A percentile compares a stretch with the other conserved stretches of the same genome.
Conservation (phyloP, 805 yeast genomes). For the Candida orba region DNA sequence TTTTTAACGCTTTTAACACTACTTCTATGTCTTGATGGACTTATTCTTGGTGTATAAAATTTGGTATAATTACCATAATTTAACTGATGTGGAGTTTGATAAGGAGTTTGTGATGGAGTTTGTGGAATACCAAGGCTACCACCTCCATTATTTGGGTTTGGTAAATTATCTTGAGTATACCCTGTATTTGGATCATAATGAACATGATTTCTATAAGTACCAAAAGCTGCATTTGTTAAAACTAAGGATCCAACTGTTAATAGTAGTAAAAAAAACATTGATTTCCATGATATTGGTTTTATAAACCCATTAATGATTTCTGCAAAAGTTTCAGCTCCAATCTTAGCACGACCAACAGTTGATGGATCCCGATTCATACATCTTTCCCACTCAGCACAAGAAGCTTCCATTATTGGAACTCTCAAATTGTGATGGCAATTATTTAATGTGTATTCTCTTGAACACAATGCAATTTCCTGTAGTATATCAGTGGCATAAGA, state of each 20-base stretch:
- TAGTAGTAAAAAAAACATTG: constrained; percentile 43
- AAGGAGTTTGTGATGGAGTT: constrained; percentile 15
- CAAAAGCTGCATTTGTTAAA: constrained; percentile 45
- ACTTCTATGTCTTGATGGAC: constrained; percentile 7
- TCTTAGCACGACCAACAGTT: constrained; percentile 54
- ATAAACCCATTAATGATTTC: constrained; percentile 74
- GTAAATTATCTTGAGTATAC: constrained; percentile 2
- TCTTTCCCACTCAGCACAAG: constrained; percentile 67
- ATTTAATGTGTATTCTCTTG: constrained; percentile 61
- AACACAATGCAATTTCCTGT: constrained; percentile 61
- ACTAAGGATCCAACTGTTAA: constrained; percentile 45
- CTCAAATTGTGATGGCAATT: constrained; percentile 58
- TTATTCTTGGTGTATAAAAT: constrained; percentile 6
- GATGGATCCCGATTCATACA: constrained; percentile 82
- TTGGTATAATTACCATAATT: constrained; percentile 2
- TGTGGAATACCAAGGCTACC: constrained; percentile 7
- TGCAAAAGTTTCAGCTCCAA: constrained; percentile 79
- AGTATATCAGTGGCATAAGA: constrained; percentile 51
- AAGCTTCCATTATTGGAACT: constrained; percentile 66
- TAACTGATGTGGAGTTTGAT: constrained; percentile 10
- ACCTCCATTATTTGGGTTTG: constrained; percentile 3
- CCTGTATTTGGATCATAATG: constrained; percentile 7
- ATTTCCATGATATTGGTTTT: constrained; percentile 62
- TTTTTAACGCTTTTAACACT: constrained; percentile 2
- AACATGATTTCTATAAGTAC: constrained; percentile 29